These are phyloP conservation scores for Gossypioides kirkii DNA, from an alignment of 345 rosid genomes.

Conservation along the genomic window DNA sequence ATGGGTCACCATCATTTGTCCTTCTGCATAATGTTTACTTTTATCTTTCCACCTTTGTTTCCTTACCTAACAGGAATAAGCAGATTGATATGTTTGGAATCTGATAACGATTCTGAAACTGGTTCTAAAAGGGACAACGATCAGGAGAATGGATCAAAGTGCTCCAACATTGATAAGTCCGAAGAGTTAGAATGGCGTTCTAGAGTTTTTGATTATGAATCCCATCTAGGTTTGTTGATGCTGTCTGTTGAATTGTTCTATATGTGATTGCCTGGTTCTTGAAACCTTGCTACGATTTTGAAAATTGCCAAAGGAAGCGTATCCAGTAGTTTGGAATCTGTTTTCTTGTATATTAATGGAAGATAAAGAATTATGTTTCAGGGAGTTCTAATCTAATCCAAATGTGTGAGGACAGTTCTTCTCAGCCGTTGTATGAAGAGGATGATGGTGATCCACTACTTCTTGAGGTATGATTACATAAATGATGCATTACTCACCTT, in stretches of 20 bases:
- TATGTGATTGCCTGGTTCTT: conserved; percentile 11
- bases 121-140: conserved; percentile 26
- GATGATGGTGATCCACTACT: conserved; percentile 36
- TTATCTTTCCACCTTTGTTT: background rate
- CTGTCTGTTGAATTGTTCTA: conserved; percentile 7
- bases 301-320: conserved; percentile 1
- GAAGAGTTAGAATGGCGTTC: conserved; percentile 24
- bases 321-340: background rate
- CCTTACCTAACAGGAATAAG: conserved; percentile 31
- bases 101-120: conserved; percentile 50
- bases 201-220: conserved; percentile 16
- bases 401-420: conserved; percentile 25
- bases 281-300: background rate
- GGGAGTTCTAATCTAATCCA: conserved; percentile 29
- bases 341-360: conserved; percentile 14
- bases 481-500: background rate
- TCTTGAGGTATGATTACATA: conserved; percentile 11
- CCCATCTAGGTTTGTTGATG: conserved; percentile 30
- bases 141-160: conserved; percentile 24
- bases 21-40: background rate
- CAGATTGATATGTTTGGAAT: conserved; percentile 57
- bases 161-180: conserved; percentile 23
- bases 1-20: background rate
- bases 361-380: conserved; percentile 25
- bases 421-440: conserved; percentile 14